These are phyloP conservation scores for Diaporthe sp. DNA, from an alignment of 2,329 filamentous ascomycete species.

Conservation along the genomic window DNA sequence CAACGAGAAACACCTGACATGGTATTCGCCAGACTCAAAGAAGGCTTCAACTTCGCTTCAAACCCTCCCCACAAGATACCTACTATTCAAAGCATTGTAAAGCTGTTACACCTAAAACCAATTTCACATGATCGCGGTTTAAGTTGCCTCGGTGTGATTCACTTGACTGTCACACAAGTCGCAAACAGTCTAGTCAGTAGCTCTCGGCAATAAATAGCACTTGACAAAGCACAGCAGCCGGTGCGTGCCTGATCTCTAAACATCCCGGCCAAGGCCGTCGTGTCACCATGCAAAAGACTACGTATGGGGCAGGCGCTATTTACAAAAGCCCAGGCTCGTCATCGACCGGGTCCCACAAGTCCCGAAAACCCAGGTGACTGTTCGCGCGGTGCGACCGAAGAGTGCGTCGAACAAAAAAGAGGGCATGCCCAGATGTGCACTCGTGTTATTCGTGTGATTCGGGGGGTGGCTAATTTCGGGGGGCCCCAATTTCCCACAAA, in stretches of 20 bases:
- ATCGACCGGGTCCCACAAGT: background rate
- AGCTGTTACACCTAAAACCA: background rate
- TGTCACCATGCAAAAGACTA: background rate
- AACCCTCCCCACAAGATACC: background rate
- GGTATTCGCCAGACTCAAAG: no score
- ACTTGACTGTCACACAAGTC: background rate
- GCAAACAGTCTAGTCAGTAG: background rate
- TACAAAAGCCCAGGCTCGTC: background rate
- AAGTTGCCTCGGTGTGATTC: background rate
- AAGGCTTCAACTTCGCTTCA: background rate
- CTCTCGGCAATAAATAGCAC: background rate
- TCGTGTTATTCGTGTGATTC: background rate
- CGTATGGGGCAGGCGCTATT: background rate
- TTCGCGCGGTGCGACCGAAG: background rate
- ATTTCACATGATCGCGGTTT: constrained; percentile 1
- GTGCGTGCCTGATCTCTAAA: background rate
- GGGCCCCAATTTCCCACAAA: background rate
- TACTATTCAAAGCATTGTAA: background rate
- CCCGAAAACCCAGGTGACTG: constrained; percentile 3
- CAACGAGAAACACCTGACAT: no score
- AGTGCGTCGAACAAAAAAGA: background rate
- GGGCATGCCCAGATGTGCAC: no score
- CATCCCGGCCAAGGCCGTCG: background rate
- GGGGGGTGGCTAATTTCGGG: background rate
- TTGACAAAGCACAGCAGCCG: background rate